phyloP scores from a whole-genome alignment of 2,329 filamentous ascomycete genomes.

The Talaromyces sp. region DNA sequence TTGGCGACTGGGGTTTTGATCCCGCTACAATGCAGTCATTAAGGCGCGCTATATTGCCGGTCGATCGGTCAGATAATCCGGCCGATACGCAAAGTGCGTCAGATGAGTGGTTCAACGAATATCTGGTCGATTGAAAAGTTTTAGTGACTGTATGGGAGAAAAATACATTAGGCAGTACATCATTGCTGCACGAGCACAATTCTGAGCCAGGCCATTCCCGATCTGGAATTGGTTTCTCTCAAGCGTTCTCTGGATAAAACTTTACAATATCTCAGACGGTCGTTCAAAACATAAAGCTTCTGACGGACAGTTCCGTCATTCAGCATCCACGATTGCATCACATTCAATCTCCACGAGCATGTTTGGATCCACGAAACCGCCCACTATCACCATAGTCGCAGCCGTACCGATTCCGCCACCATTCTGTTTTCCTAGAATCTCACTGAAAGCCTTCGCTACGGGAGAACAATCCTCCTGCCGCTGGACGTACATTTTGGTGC shows the following conservation, averaged over 20 bases:
- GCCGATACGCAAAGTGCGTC: neutral
- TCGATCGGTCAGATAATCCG: neutral
- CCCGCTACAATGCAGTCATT: conserved; percentile 25
- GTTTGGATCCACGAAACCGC: conserved; percentile 1
- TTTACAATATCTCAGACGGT: neutral
- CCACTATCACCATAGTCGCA: conserved; percentile 36
- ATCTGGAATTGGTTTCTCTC: too few relatives aligned
- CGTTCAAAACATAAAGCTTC: neutral
- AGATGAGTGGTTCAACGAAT: neutral
- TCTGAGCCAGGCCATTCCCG: neutral
- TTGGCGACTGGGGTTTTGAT: conserved; percentile 52
- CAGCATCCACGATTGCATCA: conserved; percentile 9
- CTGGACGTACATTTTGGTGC: conserved; percentile 36
- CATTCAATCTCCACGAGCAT: conserved; percentile 13
- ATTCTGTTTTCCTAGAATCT: conserved; percentile 27
- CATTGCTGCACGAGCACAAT: neutral
- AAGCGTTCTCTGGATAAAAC: neutral
- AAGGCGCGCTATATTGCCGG: neutral
- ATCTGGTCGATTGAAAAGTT: neutral
- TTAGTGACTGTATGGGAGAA: neutral
- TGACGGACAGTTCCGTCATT: neutral
- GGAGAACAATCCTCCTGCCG: conserved; percentile 28
- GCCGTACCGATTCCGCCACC: conserved; percentile 28
- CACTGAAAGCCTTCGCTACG: conserved; percentile 30
- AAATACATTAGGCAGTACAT: neutral